Percentiles rank a stretch among this genome's conserved stretches.
Evolutionary conservation across 2,329 filamentous ascomycete species (phyloP).

Genomic region (Trichoderma endophyticum): DNA sequence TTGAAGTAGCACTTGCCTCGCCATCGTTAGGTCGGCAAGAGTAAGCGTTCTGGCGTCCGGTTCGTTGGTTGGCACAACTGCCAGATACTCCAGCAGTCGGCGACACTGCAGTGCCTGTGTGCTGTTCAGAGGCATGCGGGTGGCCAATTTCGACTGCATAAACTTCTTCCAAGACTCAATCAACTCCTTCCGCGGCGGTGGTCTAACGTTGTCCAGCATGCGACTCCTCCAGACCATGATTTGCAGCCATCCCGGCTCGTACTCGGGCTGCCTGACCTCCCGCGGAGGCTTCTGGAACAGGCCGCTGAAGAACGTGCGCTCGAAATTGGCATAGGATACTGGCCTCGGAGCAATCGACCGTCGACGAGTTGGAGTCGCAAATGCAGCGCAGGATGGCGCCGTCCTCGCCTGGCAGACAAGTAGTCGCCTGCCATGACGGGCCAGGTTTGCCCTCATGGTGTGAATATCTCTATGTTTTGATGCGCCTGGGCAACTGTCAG

Average conservation of each 20-base stretch:
- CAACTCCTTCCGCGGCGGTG: constrained; percentile 62
- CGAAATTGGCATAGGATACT: constrained; percentile 23
- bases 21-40: constrained; percentile 43
- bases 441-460: constrained; percentile 45
- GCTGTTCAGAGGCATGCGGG: constrained; percentile 54
- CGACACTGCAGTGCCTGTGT: constrained; percentile 59
- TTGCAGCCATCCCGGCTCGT: constrained; percentile 68
- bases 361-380: constrained; percentile 30
- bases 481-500: constrained; percentile 15
- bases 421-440: constrained; percentile 44
- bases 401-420: constrained; percentile 34
- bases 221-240: constrained; percentile 67
- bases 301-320: constrained; percentile 54
- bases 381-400: constrained; percentile 35
- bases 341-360: constrained; percentile 25
- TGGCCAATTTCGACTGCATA: constrained; percentile 53
- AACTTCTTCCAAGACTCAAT: constrained; percentile 62
- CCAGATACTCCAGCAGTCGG: constrained; percentile 61
- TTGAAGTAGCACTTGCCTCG: constrained; percentile 43
- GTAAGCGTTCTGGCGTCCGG: constrained; percentile 33
- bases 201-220: constrained; percentile 60
- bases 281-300: constrained; percentile 60
- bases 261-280: constrained; percentile 57
- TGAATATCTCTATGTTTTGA: constrained; percentile 29
- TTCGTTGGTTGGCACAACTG: constrained; percentile 24